Evolutionary conservation across 164 flowering plant genomes (phyloP).

Genomic region (Vitis cinerea): DNA sequence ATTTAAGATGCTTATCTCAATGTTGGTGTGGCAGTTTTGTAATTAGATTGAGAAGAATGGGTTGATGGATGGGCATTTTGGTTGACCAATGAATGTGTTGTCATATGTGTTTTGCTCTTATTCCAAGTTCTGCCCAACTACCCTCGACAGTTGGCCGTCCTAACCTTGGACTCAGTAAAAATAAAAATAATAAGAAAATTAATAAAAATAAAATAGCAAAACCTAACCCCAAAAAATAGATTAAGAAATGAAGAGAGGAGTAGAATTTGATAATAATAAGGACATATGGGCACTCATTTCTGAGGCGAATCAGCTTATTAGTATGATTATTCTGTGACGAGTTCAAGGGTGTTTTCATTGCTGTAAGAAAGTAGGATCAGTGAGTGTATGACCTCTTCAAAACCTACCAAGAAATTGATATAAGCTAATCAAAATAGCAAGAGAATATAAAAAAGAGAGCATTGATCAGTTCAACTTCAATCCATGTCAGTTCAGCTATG

Average conservation of each 20-base stretch:
- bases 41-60: no score
- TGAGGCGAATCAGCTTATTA: slow-evolving; percentile 1
- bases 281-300: not conserved
- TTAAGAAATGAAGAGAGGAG: no score
- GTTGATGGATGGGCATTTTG: no score
- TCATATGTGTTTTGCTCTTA: not conserved
- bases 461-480: no score
- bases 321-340: not conserved
- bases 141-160: slow-evolving; percentile 18
- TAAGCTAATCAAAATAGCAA: not conserved
- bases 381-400: slow-evolving; percentile 13
- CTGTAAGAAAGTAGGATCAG: slow-evolving; percentile 4
- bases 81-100: not conserved
- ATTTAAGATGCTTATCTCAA: no score
- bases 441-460: no score
- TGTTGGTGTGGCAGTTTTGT: no score
- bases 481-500: no score
- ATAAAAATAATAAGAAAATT: not conserved
- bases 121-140: slow-evolving; percentile 3
- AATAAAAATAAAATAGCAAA: not conserved
- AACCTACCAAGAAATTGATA: slow-evolving; percentile 23
- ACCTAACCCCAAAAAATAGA: not conserved
- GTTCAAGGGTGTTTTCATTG: slow-evolving; percentile 11
- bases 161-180: not conserved
- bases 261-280: not conserved